Percentiles rank a stretch among this genome's conserved stretches.
phyloP scores from a whole-genome alignment of 768 basidiomycete genomes.

The Auricularia sp. region DNA sequence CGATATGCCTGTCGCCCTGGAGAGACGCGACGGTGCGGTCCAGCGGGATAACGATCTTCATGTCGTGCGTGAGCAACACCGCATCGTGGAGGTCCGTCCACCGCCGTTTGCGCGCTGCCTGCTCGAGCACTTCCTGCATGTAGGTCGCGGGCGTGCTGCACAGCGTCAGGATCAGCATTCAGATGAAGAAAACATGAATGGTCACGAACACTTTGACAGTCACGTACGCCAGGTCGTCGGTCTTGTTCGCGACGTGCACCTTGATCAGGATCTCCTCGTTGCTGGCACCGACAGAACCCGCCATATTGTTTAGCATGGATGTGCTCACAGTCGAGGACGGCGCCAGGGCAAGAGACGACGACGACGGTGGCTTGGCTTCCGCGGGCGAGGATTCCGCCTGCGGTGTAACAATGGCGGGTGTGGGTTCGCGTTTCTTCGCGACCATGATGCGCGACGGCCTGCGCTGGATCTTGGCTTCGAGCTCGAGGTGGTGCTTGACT shows the following conservation, averaged over 20 bases:
- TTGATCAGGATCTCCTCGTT: background rate
- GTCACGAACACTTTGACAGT: slow-evolving; percentile 78
- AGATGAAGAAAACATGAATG: background rate
- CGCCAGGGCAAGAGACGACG: background rate
- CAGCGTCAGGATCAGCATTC: background rate
- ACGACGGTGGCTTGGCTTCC: background rate
- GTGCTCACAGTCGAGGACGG: background rate
- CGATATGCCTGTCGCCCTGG: background rate
- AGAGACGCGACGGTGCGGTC: slow-evolving; percentile 66
- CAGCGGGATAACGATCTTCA: slow-evolving; percentile 73
- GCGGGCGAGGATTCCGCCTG: slow-evolving; percentile 3
- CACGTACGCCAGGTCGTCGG: slow-evolving; percentile 74
- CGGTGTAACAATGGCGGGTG: background rate
- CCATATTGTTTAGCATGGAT: background rate
- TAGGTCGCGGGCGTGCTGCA: slow-evolving; percentile 83
- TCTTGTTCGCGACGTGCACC: slow-evolving; percentile 53
- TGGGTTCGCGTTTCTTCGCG: slow-evolving; percentile 31
- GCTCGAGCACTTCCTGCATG: slow-evolving; percentile 89
- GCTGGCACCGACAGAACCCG: background rate
- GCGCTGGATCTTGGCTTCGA: slow-evolving; percentile 74
- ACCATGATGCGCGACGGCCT: slow-evolving; percentile 64
- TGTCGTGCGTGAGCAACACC: slow-evolving; percentile 59
- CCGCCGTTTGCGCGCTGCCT: slow-evolving; percentile 63
- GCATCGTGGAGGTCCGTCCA: slow-evolving; percentile 66
- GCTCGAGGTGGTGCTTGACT: slow-evolving; percentile 65